Percentiles rank a stretch among this genome's conserved stretches.
These are phyloP conservation scores for Ophiostoma pallidulum DNA, from an alignment of 2,329 filamentous ascomycete genomes.

Conservation along the genomic window DNA sequence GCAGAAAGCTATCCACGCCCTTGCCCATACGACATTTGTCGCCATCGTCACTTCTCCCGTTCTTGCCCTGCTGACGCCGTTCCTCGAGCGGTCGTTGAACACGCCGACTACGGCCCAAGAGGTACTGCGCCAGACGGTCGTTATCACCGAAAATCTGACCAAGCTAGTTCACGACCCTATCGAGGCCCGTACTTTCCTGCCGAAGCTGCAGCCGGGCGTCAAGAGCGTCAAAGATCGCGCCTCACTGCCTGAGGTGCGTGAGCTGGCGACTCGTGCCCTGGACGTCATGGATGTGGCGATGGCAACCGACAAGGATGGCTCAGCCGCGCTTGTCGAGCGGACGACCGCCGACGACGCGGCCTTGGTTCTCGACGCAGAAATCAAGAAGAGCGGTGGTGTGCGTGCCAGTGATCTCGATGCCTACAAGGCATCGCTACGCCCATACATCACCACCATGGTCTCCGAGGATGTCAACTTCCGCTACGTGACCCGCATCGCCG, in stretches of 20 bases:
- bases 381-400: slow-evolving; percentile 54
- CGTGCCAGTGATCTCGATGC: slow-evolving; percentile 48
- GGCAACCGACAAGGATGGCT: slow-evolving; percentile 50
- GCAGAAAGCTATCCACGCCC: slow-evolving; percentile 91
- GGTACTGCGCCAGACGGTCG: slow-evolving; percentile 87
- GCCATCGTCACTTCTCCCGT: slow-evolving; percentile 93
- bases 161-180: slow-evolving; percentile 94
- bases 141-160: slow-evolving; percentile 95
- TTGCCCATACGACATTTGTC: slow-evolving; percentile 98
- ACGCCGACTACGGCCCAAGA: slow-evolving; percentile 86
- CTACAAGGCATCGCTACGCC: slow-evolving; percentile 57
- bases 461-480: slow-evolving; percentile 81
- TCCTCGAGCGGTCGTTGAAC: slow-evolving; percentile 89
- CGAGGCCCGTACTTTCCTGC: slow-evolving; percentile 89
- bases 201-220: slow-evolving; percentile 88
- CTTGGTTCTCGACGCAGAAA: slow-evolving; percentile 63
- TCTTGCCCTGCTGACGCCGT: slow-evolving; percentile 83
- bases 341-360: slow-evolving; percentile 64
- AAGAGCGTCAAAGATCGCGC: slow-evolving; percentile 80
- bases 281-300: slow-evolving; percentile 91
- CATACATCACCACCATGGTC: slow-evolving; percentile 75
- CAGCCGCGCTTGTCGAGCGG: slow-evolving; percentile 45
- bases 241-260: slow-evolving; percentile 88
- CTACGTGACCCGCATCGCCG: slow-evolving; percentile 61
- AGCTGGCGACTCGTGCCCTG: slow-evolving; percentile 73